Conservation (phyloP, 345 rosid genomes). For the Ailanthus altissimus region DNA sequence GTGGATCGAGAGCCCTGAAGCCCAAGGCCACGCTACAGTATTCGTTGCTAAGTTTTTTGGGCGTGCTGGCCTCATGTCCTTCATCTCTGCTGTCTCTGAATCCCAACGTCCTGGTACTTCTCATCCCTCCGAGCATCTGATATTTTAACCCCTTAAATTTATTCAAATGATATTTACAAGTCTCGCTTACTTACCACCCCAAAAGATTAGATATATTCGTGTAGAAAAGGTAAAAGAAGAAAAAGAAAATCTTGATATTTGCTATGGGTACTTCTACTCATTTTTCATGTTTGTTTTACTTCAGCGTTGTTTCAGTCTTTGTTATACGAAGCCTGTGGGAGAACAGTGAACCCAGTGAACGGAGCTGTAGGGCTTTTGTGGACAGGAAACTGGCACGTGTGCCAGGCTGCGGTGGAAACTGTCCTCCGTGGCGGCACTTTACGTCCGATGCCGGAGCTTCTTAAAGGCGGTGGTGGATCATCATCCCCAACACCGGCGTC, state of each 20-base stretch:
- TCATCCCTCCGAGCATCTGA: neutral
- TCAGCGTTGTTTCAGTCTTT: conserved; percentile 87
- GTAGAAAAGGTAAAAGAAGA: too few species aligned
- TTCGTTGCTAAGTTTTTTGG: conserved; percentile 98
- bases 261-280: conserved; percentile 4
- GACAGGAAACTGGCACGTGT: conserved; percentile 89
- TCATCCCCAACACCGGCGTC: conserved; percentile 30
- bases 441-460: conserved; percentile 63
- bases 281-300: neutral
- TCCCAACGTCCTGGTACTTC: conserved; percentile 76
- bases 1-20: conserved; percentile 86
- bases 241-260: neutral
- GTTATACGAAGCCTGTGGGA: conserved; percentile 89
- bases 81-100: conserved; percentile 91
- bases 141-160: too few species aligned
- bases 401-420: conserved; percentile 90
- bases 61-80: conserved; percentile 97
- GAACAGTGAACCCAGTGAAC: conserved; percentile 93
- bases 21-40: conserved; percentile 97
- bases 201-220: too few species aligned
- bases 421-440: conserved; percentile 80
- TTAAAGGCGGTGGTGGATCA: conserved; percentile 41
- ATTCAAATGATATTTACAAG: too few species aligned
- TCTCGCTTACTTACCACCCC: too few species aligned
- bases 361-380: conserved; percentile 93